These are phyloP conservation scores for Hyparrhenia diplandra DNA, from an alignment of 176 grass and related monocot species.

Conservation along the genomic window DNA sequence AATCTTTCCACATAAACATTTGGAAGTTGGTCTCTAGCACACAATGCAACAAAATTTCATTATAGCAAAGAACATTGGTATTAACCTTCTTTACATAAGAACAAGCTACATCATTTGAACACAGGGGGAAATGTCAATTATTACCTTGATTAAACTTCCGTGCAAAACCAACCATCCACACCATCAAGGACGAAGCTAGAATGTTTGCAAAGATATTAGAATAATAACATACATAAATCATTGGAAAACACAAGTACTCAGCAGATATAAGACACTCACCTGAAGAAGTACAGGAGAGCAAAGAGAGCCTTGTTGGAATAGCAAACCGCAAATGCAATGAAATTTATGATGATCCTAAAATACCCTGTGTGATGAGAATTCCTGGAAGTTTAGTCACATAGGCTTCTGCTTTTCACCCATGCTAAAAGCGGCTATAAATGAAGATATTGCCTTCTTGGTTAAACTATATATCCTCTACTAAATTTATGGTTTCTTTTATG, in stretches of 20 bases:
- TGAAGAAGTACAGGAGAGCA: slow-evolving; percentile 87
- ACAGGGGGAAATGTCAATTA: too few species aligned
- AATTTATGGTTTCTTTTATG: neutral
- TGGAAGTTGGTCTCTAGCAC: slow-evolving; percentile 6
- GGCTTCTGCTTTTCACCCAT: neutral
- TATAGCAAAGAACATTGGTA: neutral
- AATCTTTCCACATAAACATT: neutral
- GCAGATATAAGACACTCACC: slow-evolving; percentile 28
- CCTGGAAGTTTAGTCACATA: neutral
- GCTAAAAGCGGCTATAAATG: neutral
- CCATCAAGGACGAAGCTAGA: slow-evolving; percentile 52
- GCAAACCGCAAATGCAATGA: slow-evolving; percentile 73
- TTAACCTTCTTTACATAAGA: too few species aligned
- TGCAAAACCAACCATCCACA: neutral
- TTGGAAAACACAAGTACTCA: neutral
- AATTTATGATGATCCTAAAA: slow-evolving; percentile 91
- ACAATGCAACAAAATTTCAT: neutral
- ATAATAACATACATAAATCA: neutral
- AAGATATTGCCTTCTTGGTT: neutral
- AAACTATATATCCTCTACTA: neutral
- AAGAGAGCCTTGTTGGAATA: slow-evolving; percentile 68
- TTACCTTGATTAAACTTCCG: too few species aligned
- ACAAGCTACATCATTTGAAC: too few species aligned
- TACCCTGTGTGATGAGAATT: slow-evolving; percentile 51
- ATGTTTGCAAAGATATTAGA: slow-evolving; percentile 23